Evolutionary conservation across 2,329 filamentous ascomycete genomes (phyloP).

Genomic region (Penicillium freii): DNA sequence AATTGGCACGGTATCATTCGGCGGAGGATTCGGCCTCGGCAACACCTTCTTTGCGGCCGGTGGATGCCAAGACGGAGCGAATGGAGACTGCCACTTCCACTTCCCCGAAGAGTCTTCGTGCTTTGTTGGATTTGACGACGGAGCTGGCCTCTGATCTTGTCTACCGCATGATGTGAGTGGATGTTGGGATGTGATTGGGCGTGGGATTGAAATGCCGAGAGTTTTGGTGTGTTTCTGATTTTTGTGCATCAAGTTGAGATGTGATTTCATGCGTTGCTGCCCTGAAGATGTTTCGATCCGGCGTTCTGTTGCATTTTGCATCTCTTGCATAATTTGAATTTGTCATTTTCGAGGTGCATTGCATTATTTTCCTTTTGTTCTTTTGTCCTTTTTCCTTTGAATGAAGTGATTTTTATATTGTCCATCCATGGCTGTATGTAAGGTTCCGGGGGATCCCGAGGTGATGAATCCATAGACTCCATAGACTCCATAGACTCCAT

Average conservation of each 20-base stretch:
- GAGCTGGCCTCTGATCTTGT: slow-evolving; percentile 45
- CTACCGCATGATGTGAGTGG: slow-evolving; percentile 41
- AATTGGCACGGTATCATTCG: slow-evolving; percentile 37
- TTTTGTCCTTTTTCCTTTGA: not conserved
- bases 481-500: not conserved
- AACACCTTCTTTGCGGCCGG: slow-evolving; percentile 21
- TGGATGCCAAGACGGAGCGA: slow-evolving; percentile 19
- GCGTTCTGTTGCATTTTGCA: slow-evolving; percentile 12
- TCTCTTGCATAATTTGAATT: slow-evolving; percentile 14
- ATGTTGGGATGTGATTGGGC: slow-evolving; percentile 9
- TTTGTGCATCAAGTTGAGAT: slow-evolving; percentile 11
- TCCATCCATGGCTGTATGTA: not conserved
- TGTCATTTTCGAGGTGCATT: slow-evolving; percentile 12
- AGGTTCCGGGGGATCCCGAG: not conserved
- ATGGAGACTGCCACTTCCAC: slow-evolving; percentile 16
- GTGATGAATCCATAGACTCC: not conserved
- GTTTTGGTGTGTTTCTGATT: not conserved
- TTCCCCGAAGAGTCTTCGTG: slow-evolving; percentile 33
- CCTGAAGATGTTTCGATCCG: not conserved
- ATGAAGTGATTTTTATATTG: not conserved
- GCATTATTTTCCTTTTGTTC: slow-evolving; percentile 14
- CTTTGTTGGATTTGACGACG: slow-evolving; percentile 37
- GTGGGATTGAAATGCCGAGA: not conserved
- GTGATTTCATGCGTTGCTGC: slow-evolving; percentile 14
- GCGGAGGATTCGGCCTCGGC: slow-evolving; percentile 26